phyloP scores from a whole-genome alignment of 2,329 filamentous ascomycete genomes.

The Pleomassaria siparia region DNA sequence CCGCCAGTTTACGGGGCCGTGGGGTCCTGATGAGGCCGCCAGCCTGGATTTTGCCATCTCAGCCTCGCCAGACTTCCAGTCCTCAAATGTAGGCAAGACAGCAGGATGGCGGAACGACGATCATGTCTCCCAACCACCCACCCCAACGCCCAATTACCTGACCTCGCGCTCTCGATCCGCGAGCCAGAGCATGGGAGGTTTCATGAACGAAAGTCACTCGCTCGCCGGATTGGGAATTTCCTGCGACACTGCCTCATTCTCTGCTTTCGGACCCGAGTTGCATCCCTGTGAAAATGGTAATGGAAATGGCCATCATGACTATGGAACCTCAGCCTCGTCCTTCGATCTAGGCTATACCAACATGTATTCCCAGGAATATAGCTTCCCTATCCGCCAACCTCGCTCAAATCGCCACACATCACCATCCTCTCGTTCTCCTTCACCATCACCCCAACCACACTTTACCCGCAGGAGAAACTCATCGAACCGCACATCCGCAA shows the following conservation, averaged over 20 bases:
- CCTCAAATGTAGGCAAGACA: constrained; percentile 17
- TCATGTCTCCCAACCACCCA: constrained; percentile 15
- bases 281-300: not conserved
- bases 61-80: constrained; percentile 31
- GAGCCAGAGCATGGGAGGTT: constrained; percentile 8
- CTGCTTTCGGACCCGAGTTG: constrained; percentile 17
- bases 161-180: constrained; percentile 15
- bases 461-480: constrained; percentile 28
- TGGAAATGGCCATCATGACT: not conserved
- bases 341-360: constrained; percentile 20
- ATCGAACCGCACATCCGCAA: constrained; percentile 10
- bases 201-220: constrained; percentile 5
- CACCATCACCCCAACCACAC: constrained; percentile 25
- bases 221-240: constrained; percentile 35
- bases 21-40: constrained; percentile 30
- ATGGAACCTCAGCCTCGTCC: constrained; percentile 12
- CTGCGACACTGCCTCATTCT: constrained; percentile 29
- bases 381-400: constrained; percentile 21
- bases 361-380: constrained; percentile 18
- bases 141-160: constrained; percentile 15
- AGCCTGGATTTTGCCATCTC: constrained; percentile 35
- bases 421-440: constrained; percentile 25
- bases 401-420: constrained; percentile 8
- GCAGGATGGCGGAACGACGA: constrained; percentile 30
- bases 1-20: constrained; percentile 30